A percentile compares a stretch with the other conserved stretches of the same genome.
Conservation (phyloP, 139 green algal species). For the Tetraselmis chui region DNA sequence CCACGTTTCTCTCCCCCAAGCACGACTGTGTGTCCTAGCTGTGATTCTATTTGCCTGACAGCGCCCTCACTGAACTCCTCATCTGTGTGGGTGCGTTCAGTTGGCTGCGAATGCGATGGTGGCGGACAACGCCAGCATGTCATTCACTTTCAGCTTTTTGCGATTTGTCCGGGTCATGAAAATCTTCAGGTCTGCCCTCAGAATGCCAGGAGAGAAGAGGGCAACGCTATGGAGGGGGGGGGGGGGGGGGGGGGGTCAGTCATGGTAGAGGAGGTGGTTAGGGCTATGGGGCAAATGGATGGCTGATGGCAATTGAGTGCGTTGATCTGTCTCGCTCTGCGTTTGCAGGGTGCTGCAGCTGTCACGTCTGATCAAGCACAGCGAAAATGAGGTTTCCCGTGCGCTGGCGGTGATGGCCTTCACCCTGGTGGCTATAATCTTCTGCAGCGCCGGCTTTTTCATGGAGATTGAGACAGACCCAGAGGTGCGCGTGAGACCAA, state of each 20-base stretch:
- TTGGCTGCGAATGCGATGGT: background rate
- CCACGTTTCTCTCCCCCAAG: background rate
- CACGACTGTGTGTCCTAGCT: too few relatives aligned
- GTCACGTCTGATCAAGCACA: constrained; percentile 6
- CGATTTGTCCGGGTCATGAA: constrained; percentile 10
- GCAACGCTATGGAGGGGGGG: too few relatives aligned
- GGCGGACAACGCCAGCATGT: background rate
- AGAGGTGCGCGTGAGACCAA: background rate
- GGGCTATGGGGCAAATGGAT: too few relatives aligned
- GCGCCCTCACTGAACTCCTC: too few relatives aligned
- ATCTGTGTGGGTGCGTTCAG: too few relatives aligned
- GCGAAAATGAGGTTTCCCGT: constrained; percentile 6
- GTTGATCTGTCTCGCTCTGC: background rate
- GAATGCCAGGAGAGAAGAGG: too few relatives aligned
- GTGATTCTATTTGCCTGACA: too few relatives aligned
- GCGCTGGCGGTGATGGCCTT: constrained; percentile 13
- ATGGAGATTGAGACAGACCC: constrained; percentile 14
- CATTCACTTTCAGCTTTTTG: constrained; percentile 4
- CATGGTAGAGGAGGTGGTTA: too few relatives aligned
- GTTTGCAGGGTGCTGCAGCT: background rate
- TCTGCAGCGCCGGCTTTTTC: constrained; percentile 15
- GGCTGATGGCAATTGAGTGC: too few relatives aligned
- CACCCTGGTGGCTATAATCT: constrained; percentile 10
- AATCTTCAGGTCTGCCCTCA: background rate
- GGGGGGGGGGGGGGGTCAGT: too few relatives aligned